These are phyloP conservation scores for Echites panduratus DNA, from an alignment of 257 asterid species.

Conservation along the genomic window DNA sequence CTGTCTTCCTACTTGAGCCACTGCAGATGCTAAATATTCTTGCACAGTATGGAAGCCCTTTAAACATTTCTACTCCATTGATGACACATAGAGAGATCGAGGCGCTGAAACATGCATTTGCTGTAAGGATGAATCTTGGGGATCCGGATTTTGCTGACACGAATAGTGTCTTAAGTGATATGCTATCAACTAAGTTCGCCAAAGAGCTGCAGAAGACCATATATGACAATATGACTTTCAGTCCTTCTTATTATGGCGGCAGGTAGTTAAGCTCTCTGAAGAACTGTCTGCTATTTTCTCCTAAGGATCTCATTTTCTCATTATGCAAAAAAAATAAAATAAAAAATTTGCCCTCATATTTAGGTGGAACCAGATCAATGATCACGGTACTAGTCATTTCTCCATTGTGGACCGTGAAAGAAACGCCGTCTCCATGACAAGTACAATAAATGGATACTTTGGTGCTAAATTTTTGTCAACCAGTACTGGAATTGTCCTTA, in stretches of 20 bases:
- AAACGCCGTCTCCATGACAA: slow-evolving; percentile 69
- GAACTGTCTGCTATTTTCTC: background rate
- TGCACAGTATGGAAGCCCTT: slow-evolving; percentile 32
- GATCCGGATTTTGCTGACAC: slow-evolving; percentile 56
- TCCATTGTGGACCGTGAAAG: slow-evolving; percentile 54
- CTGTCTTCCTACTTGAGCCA: background rate
- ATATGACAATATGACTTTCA: slow-evolving; percentile 46
- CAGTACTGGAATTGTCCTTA: slow-evolving; percentile 62
- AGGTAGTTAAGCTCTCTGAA: slow-evolving; percentile 31
- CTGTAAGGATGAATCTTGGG: slow-evolving; percentile 52
- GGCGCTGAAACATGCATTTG: slow-evolving; percentile 60
- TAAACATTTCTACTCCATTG: slow-evolving; percentile 30
- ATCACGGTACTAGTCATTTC: slow-evolving; percentile 71
- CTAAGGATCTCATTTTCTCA: background rate
- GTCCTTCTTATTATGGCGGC: slow-evolving; percentile 51
- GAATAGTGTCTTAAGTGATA: slow-evolving; percentile 25
- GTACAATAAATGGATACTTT: slow-evolving; percentile 43
- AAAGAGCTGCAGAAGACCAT: slow-evolving; percentile 34
- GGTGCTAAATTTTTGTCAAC: slow-evolving; percentile 53
- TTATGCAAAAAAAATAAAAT: too few relatives aligned
- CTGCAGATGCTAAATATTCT: slow-evolving; percentile 58
- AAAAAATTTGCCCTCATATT: background rate
- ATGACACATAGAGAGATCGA: slow-evolving; percentile 53
- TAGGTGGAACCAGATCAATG: slow-evolving; percentile 62
- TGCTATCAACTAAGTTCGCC: slow-evolving; percentile 52